Evolutionary conservation across 148 eudicot genomes (phyloP).

Genomic region (Dianthus caryophyllus): DNA sequence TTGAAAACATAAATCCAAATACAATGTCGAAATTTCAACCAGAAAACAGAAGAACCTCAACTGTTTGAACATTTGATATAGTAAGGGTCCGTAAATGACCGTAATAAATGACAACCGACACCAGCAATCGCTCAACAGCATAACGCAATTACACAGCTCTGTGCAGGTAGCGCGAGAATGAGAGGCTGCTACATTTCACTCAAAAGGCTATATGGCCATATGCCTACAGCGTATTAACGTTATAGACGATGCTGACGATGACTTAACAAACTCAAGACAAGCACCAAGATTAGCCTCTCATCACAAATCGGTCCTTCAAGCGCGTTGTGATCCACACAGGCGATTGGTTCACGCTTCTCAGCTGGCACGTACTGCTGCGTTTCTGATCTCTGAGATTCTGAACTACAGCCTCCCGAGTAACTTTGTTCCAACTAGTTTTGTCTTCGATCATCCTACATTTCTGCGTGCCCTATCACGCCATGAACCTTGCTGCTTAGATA

Average conservation of each 20-base stretch:
- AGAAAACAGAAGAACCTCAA: neutral
- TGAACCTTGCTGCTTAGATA: slow-evolving; percentile 67
- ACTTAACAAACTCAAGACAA: neutral
- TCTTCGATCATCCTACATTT: slow-evolving; percentile 24
- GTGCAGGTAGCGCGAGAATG: neutral
- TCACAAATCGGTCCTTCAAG: neutral
- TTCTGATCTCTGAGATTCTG: neutral
- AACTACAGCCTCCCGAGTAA: neutral
- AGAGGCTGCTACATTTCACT: no score
- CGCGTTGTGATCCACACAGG: neutral
- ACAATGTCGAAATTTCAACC: neutral
- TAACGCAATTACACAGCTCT: neutral
- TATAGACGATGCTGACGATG: neutral
- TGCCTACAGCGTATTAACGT: neutral
- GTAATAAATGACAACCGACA: neutral
- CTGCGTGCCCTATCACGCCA: slow-evolving; percentile 93
- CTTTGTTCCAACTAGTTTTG: neutral
- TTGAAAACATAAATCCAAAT: neutral
- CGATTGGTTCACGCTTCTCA: neutral
- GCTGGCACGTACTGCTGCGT: neutral
- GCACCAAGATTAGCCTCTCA: neutral
- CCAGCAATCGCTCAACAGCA: neutral
- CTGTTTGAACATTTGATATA: neutral
- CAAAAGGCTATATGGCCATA: no score
- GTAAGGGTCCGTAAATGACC: neutral